Conservation (phyloP, 1,284 basidiomycete species). For the Testicularia cyperi region DNA sequence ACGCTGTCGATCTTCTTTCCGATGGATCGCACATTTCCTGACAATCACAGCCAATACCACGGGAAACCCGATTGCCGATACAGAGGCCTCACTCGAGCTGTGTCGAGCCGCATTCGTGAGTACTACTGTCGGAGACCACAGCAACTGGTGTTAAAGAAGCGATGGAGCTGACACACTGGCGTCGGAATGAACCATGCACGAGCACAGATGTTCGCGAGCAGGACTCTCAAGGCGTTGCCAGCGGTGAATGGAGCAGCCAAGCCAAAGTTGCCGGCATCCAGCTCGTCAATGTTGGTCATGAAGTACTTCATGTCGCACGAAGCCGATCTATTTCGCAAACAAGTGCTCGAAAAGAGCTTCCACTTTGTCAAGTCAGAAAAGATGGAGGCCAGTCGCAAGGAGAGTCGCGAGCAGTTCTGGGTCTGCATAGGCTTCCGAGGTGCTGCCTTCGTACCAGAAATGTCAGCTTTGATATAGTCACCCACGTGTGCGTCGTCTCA, state of each 20-base stretch:
- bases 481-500: conserved; percentile 67
- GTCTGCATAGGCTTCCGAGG: conserved; percentile 45
- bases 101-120: conserved; percentile 25
- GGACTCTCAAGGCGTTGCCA: too few species aligned
- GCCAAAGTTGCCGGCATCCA: conserved; percentile 6
- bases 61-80: conserved; percentile 33
- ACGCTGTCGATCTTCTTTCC: not conserved
- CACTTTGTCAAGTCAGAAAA: conserved; percentile 44
- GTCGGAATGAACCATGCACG: too few species aligned
- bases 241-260: too few species aligned
- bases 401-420: conserved; percentile 53
- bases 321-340: conserved; percentile 41
- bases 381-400: conserved; percentile 47
- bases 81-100: conserved; percentile 35
- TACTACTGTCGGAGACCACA: too few species aligned
- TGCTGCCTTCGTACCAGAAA: too few species aligned
- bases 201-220: too few species aligned
- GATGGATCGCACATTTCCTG: too few species aligned
- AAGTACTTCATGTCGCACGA: conserved; percentile 51
- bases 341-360: conserved; percentile 40
- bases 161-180: too few species aligned
- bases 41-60: conserved; percentile 36
- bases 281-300: conserved; percentile 25
- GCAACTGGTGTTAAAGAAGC: too few species aligned
- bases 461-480: conserved; percentile 1